Conservation (phyloP, 768 basidiomycete genomes). For the Suillus decipiens region DNA sequence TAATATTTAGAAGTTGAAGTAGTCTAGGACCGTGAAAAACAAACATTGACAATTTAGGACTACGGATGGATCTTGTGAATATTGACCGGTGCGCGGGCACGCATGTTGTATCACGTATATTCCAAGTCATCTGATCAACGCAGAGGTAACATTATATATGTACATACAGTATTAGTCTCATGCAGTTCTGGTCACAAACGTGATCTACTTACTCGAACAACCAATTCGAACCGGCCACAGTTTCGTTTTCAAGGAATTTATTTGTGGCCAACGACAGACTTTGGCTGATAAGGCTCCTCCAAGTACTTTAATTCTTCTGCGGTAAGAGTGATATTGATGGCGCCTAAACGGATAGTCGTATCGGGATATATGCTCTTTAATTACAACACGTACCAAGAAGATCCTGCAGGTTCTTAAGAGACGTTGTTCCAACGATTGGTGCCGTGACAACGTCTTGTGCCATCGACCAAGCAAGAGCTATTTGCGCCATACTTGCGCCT, state of each 20-base stretch:
- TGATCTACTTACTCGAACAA: not conserved
- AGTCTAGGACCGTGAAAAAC: not conserved
- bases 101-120: not conserved
- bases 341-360: constrained; percentile 29
- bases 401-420: constrained; percentile 52
- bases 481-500: constrained; percentile 56
- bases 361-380: not conserved
- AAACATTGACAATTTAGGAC: not conserved
- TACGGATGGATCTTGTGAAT: not conserved
- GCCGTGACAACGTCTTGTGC: constrained; percentile 52
- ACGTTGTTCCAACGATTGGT: constrained; percentile 60
- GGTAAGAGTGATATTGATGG: constrained; percentile 49
- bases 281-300: constrained; percentile 53
- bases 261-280: constrained; percentile 45
- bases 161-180: not conserved
- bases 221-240: not conserved
- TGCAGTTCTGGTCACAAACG: not conserved
- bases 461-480: constrained; percentile 55
- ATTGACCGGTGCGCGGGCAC: too few species aligned
- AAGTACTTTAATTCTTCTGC: constrained; percentile 59
- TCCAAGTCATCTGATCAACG: not conserved
- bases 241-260: constrained; percentile 16
- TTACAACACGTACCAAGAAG: constrained; percentile 41
- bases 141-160: not conserved
- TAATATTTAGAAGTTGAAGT: not conserved